Conservation (phyloP, 805 yeast genomes). For the Hanseniaspora occidentalis region DNA sequence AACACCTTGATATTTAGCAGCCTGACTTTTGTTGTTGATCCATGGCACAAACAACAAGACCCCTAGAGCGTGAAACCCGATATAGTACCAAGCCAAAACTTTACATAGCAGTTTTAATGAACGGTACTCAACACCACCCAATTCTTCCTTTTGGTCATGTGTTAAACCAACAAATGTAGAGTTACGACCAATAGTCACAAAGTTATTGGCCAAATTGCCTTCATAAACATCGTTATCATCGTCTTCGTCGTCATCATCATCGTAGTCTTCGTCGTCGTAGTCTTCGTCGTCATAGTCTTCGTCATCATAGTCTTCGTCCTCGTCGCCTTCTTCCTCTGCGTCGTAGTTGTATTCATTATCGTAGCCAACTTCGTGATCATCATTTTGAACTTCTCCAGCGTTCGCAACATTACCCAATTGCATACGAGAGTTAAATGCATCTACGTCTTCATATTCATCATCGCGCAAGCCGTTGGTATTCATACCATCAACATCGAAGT, state of each 20-base stretch:
- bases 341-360: slow-evolving; percentile 6
- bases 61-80: slow-evolving; percentile 60
- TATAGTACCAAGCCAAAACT: slow-evolving; percentile 51
- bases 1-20: slow-evolving; percentile 27
- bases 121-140: slow-evolving; percentile 95
- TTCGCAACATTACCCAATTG: slow-evolving; percentile 1
- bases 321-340: slow-evolving; percentile 3
- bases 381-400: slow-evolving; percentile 8
- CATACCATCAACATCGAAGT: not conserved
- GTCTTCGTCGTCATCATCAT: slow-evolving; percentile 1
- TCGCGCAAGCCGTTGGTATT: not conserved
- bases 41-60: slow-evolving; percentile 48
- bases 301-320: slow-evolving; percentile 8
- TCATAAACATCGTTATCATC: slow-evolving; percentile 25
- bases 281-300: slow-evolving; percentile 10
- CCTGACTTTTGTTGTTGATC: slow-evolving; percentile 23
- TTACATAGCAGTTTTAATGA: slow-evolving; percentile 67
- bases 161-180: slow-evolving; percentile 78
- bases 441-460: too few species aligned
- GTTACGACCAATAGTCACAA: slow-evolving; percentile 68
- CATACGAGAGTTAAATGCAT: too few species aligned
- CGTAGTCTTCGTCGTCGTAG: slow-evolving; percentile 7
- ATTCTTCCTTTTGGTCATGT: slow-evolving; percentile 77
- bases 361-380: slow-evolving; percentile 7
- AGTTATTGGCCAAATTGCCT: slow-evolving; percentile 79